A percentile compares a stretch with the other conserved stretches of the same genome.
These are phyloP conservation scores for Brachypodium distachyon DNA, from an alignment of 202 grass and related monocot species.

Conservation along the genomic window DNA sequence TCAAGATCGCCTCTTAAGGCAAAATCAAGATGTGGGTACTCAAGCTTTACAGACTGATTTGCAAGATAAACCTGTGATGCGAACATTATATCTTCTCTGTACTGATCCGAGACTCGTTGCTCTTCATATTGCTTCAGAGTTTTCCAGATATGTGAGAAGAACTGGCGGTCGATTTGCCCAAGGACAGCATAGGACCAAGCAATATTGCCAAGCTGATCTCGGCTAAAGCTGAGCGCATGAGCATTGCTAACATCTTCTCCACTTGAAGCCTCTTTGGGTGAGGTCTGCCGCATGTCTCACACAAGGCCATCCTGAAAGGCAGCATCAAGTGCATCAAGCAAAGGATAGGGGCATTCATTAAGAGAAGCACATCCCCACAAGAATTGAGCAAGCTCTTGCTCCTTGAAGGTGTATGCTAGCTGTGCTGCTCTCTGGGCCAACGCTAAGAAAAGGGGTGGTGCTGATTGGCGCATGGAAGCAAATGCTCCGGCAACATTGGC, in stretches of 20 bases:
- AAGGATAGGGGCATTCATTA: constrained; percentile 33
- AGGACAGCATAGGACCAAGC: constrained; percentile 91
- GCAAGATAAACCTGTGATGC: constrained; percentile 85
- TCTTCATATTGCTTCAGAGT: constrained; percentile 56
- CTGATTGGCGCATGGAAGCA: constrained; percentile 84
- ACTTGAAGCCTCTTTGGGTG: constrained; percentile 1
- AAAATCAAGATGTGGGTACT: constrained; percentile 52
- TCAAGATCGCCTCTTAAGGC: constrained; percentile 59
- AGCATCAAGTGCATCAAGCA: constrained; percentile 61
- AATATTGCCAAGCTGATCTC: constrained; percentile 85
- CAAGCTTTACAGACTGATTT: constrained; percentile 85
- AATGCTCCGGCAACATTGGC: constrained; percentile 76
- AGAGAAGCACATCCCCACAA: constrained; percentile 89
- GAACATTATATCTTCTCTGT: constrained; percentile 92
- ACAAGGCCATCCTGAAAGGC: constrained; percentile 31
- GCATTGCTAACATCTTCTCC: background rate
- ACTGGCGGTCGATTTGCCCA: constrained; percentile 55
- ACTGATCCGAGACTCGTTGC: constrained; percentile 54
- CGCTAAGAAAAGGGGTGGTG: constrained; percentile 48
- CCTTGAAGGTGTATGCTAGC: constrained; percentile 56
- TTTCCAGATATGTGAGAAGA: constrained; percentile 69
- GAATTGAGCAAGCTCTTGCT: constrained; percentile 77
- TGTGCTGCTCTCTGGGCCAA: constrained; percentile 46
- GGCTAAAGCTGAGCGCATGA: constrained; percentile 49
- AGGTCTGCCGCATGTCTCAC: background rate